Evolutionary conservation across 2,329 filamentous ascomycete genomes (phyloP).

Genomic region (Gyromitra esculenta): DNA sequence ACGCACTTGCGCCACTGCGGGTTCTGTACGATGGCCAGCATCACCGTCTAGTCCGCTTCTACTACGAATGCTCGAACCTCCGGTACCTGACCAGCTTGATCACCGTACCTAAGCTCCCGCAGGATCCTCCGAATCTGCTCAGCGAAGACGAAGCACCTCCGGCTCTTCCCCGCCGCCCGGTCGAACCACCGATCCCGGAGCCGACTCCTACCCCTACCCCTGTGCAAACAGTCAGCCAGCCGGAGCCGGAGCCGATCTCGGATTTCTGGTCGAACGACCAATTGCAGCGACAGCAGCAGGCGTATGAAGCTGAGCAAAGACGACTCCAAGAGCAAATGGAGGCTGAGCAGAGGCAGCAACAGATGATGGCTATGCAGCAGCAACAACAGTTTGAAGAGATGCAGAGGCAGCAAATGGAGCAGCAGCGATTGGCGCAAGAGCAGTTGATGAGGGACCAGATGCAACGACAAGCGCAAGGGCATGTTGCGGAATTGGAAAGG

Average conservation of each 20-base stretch:
- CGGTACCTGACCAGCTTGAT: constrained; percentile 96
- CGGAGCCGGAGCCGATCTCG: constrained; percentile 90
- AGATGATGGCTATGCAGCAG: constrained; percentile 82
- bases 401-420: constrained; percentile 84
- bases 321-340: constrained; percentile 88
- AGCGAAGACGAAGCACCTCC: constrained; percentile 85
- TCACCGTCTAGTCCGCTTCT: constrained; percentile 95
- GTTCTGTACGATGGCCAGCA: constrained; percentile 94
- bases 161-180: constrained; percentile 79
- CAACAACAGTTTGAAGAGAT: constrained; percentile 98
- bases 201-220: constrained; percentile 76
- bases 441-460: constrained; percentile 88
- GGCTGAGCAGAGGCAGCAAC: constrained; percentile 80
- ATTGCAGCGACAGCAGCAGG: constrained; percentile 84
- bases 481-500: constrained; percentile 92
- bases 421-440: constrained; percentile 90
- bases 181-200: constrained; percentile 72
- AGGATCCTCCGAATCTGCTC: constrained; percentile 89
- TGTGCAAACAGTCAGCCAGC: constrained; percentile 71
- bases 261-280: constrained; percentile 96
- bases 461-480: constrained; percentile 91
- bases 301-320: constrained; percentile 93
- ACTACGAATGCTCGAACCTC: constrained; percentile 98
- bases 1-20: constrained; percentile 87
- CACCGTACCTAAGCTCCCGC: constrained; percentile 92